These are phyloP conservation scores for Fusarium haematococcum DNA, from an alignment of 2,329 filamentous ascomycete genomes.

Conservation along the genomic window DNA sequence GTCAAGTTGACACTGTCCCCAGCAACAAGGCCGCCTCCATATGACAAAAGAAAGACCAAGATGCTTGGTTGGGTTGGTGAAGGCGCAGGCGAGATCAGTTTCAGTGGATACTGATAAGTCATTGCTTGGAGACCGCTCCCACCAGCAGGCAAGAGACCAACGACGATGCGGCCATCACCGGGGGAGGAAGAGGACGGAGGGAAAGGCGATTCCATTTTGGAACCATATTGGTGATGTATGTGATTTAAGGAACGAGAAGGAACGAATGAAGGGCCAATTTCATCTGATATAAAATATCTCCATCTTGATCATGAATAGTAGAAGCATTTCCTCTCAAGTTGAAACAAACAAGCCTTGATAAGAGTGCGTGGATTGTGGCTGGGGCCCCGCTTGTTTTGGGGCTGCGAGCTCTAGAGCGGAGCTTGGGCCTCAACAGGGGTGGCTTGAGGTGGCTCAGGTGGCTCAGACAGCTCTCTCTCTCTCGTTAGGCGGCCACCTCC, in stretches of 20 bases:
- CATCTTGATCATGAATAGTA: constrained; percentile 19
- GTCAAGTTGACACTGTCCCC: constrained; percentile 84
- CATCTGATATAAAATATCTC: constrained; percentile 14
- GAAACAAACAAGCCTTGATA: not conserved
- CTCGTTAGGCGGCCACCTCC: constrained; percentile 7
- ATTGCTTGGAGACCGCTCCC: constrained; percentile 79
- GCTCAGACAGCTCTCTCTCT: constrained; percentile 2
- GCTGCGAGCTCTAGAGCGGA: not conserved
- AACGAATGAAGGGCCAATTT: not conserved
- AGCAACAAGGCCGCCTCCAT: constrained; percentile 91
- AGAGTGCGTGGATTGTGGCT: constrained; percentile 31
- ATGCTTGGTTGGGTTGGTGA: constrained; percentile 74
- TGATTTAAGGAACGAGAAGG: not conserved
- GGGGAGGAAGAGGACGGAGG: constrained; percentile 77
- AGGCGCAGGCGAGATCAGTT: constrained; percentile 85
- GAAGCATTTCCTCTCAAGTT: not conserved
- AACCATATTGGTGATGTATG: constrained; percentile 34
- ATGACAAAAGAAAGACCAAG: constrained; percentile 90
- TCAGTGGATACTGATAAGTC: constrained; percentile 93
- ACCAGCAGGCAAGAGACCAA: constrained; percentile 77
- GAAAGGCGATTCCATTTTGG: constrained; percentile 75
- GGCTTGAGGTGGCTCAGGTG: constrained; percentile 4
- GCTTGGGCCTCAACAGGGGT: not conserved
- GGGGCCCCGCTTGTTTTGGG: constrained; percentile 22
- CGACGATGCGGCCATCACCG: constrained; percentile 82